phyloP scores from a whole-genome alignment of 768 basidiomycete genomes.

The Termitomyces sp. region DNA sequence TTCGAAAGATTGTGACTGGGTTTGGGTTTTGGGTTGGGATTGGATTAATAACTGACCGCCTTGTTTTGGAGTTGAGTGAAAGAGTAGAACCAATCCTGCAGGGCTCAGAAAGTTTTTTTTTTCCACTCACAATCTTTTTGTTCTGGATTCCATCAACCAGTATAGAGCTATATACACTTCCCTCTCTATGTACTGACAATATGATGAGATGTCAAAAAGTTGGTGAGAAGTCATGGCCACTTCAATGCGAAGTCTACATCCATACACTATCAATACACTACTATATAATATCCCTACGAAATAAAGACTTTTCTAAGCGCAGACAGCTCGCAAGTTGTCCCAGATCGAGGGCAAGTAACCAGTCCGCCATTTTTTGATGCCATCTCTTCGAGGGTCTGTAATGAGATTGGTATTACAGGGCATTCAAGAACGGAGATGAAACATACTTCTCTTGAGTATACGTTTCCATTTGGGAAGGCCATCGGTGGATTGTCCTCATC shows the following conservation, averaged over 20 bases:
- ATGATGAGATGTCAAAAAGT: too few relatives aligned
- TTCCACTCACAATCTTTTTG: too few relatives aligned
- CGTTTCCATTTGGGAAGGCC: slow-evolving; percentile 86
- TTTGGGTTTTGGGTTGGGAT: too few relatives aligned
- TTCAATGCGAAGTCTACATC: not conserved
- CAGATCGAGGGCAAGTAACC: slow-evolving; percentile 83
- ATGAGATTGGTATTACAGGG: slow-evolving; percentile 3
- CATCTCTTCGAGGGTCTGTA: slow-evolving; percentile 85
- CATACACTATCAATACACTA: not conserved
- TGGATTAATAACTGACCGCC: too few relatives aligned
- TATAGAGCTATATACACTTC: too few relatives aligned
- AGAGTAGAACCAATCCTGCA: too few relatives aligned
- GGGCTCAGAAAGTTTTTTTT: too few relatives aligned
- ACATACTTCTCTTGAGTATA: slow-evolving; percentile 88
- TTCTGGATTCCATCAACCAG: too few relatives aligned
- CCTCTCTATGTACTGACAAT: too few relatives aligned
- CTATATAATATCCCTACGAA: slow-evolving; percentile 40
- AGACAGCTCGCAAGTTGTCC: slow-evolving; percentile 53
- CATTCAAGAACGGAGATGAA: not conserved
- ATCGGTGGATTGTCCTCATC: slow-evolving; percentile 91
- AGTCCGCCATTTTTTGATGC: slow-evolving; percentile 70
- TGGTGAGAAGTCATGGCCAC: not conserved
- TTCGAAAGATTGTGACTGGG: too few relatives aligned
- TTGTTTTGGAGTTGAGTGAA: too few relatives aligned
- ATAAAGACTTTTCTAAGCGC: slow-evolving; percentile 87